Evolutionary conservation across 2,329 filamentous ascomycete genomes (phyloP), one percentile per base, ranked within the genome.

Genomic region (Talaromyces sp.): DNA sequence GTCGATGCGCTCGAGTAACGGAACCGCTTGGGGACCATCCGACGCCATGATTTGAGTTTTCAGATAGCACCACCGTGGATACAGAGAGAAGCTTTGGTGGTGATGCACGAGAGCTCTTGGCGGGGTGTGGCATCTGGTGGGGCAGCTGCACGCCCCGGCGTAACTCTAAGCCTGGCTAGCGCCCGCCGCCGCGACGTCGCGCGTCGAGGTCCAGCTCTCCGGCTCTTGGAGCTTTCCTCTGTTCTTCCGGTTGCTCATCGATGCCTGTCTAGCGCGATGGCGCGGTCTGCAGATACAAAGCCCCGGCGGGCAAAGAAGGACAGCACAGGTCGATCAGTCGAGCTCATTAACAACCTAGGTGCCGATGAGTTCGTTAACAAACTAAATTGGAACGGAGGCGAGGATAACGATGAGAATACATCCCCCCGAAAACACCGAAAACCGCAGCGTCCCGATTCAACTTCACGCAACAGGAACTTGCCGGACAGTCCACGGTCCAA

Each of bases 1-100:
- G 70, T 85, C 80, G 55, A 90, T 76, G 17, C 63, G 69, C 27
- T 72, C 66, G 11, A 81, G 70, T 49, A 85, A 78, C 61, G 71
- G 72, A 17, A 69, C 56, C 27, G 65, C 47, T 10, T 39, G 47
- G 30, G 64, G 60, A 22, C 63, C 61, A 36, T 70, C 67, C 19
- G 66, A 55, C 39, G 65, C 64, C 67, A 72, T 71, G 28, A 39
- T 25, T 53, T 13, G 6, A n/a, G 36, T 17, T 39, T 39, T n/a
- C 36, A 9, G 36, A 39, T 39, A n/a, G 36, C 36, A 39, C 36
- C 15, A 22, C 33, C 13, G 13, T 15, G 33, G 15, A 5, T 2
- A 8, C 6, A n/a, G 36, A 39, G 15, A 39, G 36, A 39, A 39
- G 36, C 36, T 39, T 39, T n/a, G 17, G 27, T 28, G 17, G 32